Percentiles rank a stretch among this genome's conserved stretches.
Conservation (phyloP, 305 asterid species). For the Rubia balearica region DNA sequence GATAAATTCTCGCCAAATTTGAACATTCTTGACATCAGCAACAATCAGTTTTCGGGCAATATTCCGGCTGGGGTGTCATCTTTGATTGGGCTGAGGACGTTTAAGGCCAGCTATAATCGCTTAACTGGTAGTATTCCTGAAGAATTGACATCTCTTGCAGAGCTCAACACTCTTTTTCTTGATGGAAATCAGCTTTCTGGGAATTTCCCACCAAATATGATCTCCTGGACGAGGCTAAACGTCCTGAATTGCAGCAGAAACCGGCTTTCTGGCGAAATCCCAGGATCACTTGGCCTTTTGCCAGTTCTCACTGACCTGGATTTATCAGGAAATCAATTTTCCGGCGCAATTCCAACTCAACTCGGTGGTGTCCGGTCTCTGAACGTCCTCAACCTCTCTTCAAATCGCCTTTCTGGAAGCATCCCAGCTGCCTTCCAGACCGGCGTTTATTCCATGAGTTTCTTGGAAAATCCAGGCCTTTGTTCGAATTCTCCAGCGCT, state of each 20-base stretch:
- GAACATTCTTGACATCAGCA: conserved; percentile 7
- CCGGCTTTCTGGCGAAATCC: conserved; percentile 67
- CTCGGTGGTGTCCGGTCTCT: conserved; percentile 37
- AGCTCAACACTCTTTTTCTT: conserved; percentile 30
- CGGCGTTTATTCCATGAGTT: conserved; percentile 50
- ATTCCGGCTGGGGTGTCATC: conserved; percentile 5
- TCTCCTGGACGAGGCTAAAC: conserved; percentile 56
- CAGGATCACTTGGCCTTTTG: conserved; percentile 42
- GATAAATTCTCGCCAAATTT: conserved; percentile 24
- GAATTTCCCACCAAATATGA: conserved; percentile 41
- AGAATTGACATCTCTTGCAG: conserved; percentile 52
- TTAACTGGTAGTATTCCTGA: conserved; percentile 37
- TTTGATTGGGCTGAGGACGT: conserved; percentile 4
- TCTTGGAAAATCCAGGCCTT: conserved; percentile 54
- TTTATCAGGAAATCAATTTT: conserved; percentile 56
- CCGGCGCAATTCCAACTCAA: conserved; percentile 59
- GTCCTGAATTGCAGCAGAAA: conserved; percentile 49
- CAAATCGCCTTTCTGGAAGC: conserved; percentile 55
- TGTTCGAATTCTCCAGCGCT: conserved; percentile 45
- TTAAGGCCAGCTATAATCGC: conserved; percentile 56
- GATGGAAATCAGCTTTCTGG: conserved; percentile 69
- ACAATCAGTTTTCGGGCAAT: conserved; percentile 14
- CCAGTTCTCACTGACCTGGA: conserved; percentile 48
- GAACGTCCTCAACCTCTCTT: conserved; percentile 50
- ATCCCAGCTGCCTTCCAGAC: conserved; percentile 54